A percentile compares a stretch with the other conserved stretches of the same genome.
These are phyloP conservation scores for Xenosphaeropsis pyriputrescens DNA, from an alignment of 2,329 filamentous ascomycete species.

Conservation along the genomic window DNA sequence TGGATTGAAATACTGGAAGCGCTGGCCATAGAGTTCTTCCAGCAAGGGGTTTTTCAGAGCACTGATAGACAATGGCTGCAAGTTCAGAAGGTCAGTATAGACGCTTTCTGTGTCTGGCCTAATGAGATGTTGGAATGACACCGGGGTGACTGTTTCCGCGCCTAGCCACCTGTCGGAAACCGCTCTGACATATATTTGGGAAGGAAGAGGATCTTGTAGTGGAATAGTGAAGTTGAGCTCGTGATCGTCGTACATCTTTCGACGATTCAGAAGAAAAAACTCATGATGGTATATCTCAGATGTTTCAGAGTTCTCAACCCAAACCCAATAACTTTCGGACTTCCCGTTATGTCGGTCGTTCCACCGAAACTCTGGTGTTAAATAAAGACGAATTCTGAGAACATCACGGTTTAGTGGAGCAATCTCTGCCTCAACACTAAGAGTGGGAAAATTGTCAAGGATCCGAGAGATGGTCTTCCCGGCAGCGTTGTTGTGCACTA, in stretches of 20 bases:
- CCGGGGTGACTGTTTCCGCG: constrained; percentile 85
- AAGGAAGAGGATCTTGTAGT: constrained; percentile 79
- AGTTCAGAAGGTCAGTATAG: constrained; percentile 83
- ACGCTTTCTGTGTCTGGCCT: constrained; percentile 94
- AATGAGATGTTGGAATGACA: constrained; percentile 96
- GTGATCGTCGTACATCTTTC: constrained; percentile 88
- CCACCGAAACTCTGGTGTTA: constrained; percentile 87
- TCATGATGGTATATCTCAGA: constrained; percentile 97
- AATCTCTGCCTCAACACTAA: constrained; percentile 85
- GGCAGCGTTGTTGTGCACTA: constrained; percentile 84
- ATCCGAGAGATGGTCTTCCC: constrained; percentile 70
- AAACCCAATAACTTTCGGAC: constrained; percentile 95
- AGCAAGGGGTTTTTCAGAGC: constrained; percentile 77
- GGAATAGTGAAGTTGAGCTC: constrained; percentile 98
- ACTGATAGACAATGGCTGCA: constrained; percentile 77
- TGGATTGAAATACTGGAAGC: constrained; percentile 95
- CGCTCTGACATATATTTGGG: constrained; percentile 89
- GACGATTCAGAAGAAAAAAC: constrained; percentile 82
- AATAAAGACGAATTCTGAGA: constrained; percentile 71
- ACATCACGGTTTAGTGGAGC: constrained; percentile 92
- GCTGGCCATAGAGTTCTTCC: constrained; percentile 75
- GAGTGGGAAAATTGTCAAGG: constrained; percentile 80
- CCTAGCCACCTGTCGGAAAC: constrained; percentile 95
- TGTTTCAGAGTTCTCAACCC: constrained; percentile 97
- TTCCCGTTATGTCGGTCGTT: constrained; percentile 87